A percentile compares a stretch with the other conserved stretches of the same genome.
Evolutionary conservation across 2,329 filamentous ascomycete species (phyloP).

Genomic region (Coniochaeta prunicola): DNA sequence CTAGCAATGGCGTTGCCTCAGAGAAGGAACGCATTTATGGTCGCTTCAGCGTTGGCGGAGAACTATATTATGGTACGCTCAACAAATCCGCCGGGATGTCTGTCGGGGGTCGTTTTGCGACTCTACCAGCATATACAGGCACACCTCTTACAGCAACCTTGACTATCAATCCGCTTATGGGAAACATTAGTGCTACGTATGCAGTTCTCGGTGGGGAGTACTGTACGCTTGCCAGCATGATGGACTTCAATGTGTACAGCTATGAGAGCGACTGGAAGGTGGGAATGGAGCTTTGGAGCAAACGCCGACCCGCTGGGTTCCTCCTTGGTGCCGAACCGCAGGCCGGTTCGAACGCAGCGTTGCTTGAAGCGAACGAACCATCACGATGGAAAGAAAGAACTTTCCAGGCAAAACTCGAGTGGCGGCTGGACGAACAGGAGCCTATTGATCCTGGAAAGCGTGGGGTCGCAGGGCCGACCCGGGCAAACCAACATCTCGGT

Average conservation of each 20-base stretch:
- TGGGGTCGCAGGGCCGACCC: constrained; percentile 5
- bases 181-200: constrained; percentile 85
- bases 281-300: constrained; percentile 88
- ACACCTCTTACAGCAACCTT: constrained; percentile 91
- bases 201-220: constrained; percentile 79
- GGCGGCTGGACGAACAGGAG: constrained; percentile 34
- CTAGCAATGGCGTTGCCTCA: constrained; percentile 11
- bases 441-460: constrained; percentile 4
- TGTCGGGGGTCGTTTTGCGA: constrained; percentile 82
- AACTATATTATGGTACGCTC: constrained; percentile 90
- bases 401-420: constrained; percentile 42
- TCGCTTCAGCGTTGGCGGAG: constrained; percentile 82
- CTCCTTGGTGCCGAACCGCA: constrained; percentile 25
- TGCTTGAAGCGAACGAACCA: constrained; percentile 6
- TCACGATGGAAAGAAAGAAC: constrained; percentile 28
- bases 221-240: constrained; percentile 78
- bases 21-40: constrained; percentile 62
- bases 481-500: constrained; percentile 64
- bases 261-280: constrained; percentile 93
- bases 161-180: constrained; percentile 90
- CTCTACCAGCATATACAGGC: constrained; percentile 69
- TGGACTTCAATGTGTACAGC: constrained; percentile 97
- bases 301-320: constrained; percentile 34
- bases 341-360: constrained; percentile 7
- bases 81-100: constrained; percentile 93